These are phyloP conservation scores for Letharia lupina DNA, from an alignment of 495 filamentous ascomycete genomes.

Conservation along the genomic window DNA sequence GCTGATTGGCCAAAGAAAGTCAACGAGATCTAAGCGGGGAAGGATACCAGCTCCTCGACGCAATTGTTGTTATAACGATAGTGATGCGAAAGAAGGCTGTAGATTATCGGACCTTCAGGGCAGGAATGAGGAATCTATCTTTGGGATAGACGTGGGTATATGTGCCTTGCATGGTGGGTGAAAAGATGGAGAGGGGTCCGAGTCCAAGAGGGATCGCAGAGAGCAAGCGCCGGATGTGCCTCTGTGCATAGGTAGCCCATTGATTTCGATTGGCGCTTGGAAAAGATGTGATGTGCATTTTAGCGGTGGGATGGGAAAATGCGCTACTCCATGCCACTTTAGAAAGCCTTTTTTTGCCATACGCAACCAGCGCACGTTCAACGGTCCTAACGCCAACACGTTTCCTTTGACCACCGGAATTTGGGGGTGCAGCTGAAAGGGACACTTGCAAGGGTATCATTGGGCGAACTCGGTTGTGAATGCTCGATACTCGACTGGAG, in stretches of 20 bases:
- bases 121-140: conserved; percentile 8
- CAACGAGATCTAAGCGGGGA: background rate
- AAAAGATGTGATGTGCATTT: conserved; percentile 14
- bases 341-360: background rate
- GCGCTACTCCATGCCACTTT: background rate
- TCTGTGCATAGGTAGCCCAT: conserved; percentile 4
- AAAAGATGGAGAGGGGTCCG: background rate
- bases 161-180: conserved; percentile 14
- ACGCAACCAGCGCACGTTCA: conserved; percentile 1
- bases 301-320: background rate
- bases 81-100: conserved; percentile 7
- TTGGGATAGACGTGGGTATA: conserved; percentile 17
- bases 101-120: conserved; percentile 2
- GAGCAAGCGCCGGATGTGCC: conserved; percentile 2
- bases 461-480: background rate
- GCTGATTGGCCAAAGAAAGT: conserved; percentile 1
- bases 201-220: conserved; percentile 5
- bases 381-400: background rate
- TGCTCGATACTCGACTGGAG: background rate
- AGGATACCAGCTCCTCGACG: conserved; percentile 21
- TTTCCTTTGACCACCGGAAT: background rate
- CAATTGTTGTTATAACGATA: conserved; percentile 10
- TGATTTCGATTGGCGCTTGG: conserved; percentile 19
- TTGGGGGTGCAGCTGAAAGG: background rate
- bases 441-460: background rate